Evolutionary conservation across 2,329 filamentous ascomycete species (phyloP).

Genomic region (Calonectria fujianensis): DNA sequence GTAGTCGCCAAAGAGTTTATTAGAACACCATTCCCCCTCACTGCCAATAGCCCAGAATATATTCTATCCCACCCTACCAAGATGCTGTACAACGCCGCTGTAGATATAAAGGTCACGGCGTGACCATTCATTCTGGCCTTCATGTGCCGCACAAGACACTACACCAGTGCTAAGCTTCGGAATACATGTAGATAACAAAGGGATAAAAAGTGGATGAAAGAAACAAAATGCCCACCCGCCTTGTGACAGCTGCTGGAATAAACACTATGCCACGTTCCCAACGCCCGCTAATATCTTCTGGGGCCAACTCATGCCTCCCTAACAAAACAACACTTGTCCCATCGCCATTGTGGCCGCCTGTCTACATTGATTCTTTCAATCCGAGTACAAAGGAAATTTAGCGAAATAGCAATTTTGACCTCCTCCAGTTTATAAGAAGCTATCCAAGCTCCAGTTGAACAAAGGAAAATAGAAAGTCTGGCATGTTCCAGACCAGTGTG

Average conservation of each 20-base stretch:
- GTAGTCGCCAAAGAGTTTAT: constrained; percentile 16
- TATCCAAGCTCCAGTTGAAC: constrained; percentile 13
- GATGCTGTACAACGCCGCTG: constrained; percentile 22
- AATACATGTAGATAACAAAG: constrained; percentile 30
- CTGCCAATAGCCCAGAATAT: not conserved
- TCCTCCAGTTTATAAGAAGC: constrained; percentile 16
- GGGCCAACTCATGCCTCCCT: constrained; percentile 33
- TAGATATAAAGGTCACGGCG: constrained; percentile 18
- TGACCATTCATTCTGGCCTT: constrained; percentile 23
- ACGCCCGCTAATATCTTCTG: constrained; percentile 51
- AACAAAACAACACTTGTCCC: constrained; percentile 37
- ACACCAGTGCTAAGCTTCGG: constrained; percentile 16
- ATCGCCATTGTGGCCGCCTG: constrained; percentile 44
- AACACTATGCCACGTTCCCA: constrained; percentile 37
- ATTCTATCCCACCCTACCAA: constrained; percentile 8
- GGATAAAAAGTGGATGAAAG: constrained; percentile 24
- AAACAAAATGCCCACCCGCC: constrained; percentile 17
- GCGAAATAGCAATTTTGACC: constrained; percentile 26
- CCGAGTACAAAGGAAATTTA: constrained; percentile 33
- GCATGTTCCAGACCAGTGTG: not conserved
- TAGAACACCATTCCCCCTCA: not conserved
- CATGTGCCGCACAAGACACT: constrained; percentile 18
- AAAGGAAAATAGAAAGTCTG: constrained; percentile 23
- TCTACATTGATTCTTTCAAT: constrained; percentile 43
- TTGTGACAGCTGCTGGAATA: constrained; percentile 17